Evolutionary conservation across 2,329 filamentous ascomycete species (phyloP).

Genomic region (Reticulascus tulasneorum): DNA sequence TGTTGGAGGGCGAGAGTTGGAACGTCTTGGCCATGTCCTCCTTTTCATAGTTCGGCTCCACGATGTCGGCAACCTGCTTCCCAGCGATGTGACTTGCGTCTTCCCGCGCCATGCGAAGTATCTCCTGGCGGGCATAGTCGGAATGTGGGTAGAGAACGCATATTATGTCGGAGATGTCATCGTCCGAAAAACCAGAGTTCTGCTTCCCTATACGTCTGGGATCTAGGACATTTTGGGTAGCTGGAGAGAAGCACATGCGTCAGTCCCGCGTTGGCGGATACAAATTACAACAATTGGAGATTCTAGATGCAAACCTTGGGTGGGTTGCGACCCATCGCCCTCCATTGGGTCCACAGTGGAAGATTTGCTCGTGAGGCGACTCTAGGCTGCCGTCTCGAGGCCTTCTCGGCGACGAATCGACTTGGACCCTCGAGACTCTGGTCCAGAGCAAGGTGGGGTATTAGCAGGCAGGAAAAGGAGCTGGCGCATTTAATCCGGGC

Average conservation of each 20-base stretch:
- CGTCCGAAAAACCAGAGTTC: constrained; percentile 76
- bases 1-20: constrained; percentile 45
- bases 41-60: constrained; percentile 45
- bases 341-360: constrained; percentile 33
- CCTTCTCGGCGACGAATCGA: background rate
- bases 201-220: constrained; percentile 74
- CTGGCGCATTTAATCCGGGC: too few relatives aligned
- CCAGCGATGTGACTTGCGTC: constrained; percentile 46
- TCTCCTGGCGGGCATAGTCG: constrained; percentile 65
- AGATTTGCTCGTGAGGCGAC: constrained; percentile 4
- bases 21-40: constrained; percentile 49
- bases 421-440: background rate
- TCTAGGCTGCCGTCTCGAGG: constrained; percentile 11
- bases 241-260: constrained; percentile 29
- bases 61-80: constrained; percentile 43
- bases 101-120: constrained; percentile 48
- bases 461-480: too few relatives aligned
- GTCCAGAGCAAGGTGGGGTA: too few relatives aligned
- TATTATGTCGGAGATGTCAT: constrained; percentile 83
- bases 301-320: constrained; percentile 30
- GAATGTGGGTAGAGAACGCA: constrained; percentile 83
- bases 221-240: constrained; percentile 78
- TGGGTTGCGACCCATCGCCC: constrained; percentile 34
- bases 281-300: background rate
- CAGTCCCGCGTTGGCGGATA: constrained; percentile 4